Base-by-base conservation (phyloP, 768 basidiomycete species). In the Solioccasus polychromus region DNA sequence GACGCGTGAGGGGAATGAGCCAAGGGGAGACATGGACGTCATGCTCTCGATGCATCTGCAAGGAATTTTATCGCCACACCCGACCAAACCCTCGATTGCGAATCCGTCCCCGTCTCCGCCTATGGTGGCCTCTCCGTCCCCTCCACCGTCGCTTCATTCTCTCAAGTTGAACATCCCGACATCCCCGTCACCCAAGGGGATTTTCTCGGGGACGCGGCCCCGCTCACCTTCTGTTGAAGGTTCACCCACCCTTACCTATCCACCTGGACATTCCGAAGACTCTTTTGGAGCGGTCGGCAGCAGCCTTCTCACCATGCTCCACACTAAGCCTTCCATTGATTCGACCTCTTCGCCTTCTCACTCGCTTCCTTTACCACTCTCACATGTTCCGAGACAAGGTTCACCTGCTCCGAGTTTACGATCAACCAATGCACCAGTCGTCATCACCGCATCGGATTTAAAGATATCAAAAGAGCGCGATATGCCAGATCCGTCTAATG, bases 21-120 rank as follows among this genome's bases (percentile, higher is more conserved):
- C 85, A 18, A 74, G 81, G 36, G 88, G 88, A 6, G 88, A 90
- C 58, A 78, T 90, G 71, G 88, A 90, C 59, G 88, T 89, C 37
- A 85, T 88, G 78, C 72, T 90, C 28, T 83, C 85, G 24, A 87
- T 90, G 73, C 82, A 82, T 38, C 72, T 79, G 25, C 85, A 87
- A 54, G 80, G 77, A n/a, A 42, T 68, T 73, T 51, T 69, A 70
- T 23, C 71, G 71, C 22, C 63, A 64, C 42, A 62, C 32, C 43
- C 51, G 32, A 35, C 35, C 22, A 50, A 54, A 41, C 26, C 44
- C 18, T 53, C 45, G 19, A 35, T 40, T 42, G 39, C 47, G 18
- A 44, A 37, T 18, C 44, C 40, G 26, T 34, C 44, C 45, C 37
- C 54, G 36, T 35, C 48, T 8, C 60, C 54, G n/a, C 29, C 49